Evolutionary conservation across 1,284 basidiomycete genomes (phyloP), one percentile per base, ranked within the genome.

Genomic region (Fomitopsis palustris): DNA sequence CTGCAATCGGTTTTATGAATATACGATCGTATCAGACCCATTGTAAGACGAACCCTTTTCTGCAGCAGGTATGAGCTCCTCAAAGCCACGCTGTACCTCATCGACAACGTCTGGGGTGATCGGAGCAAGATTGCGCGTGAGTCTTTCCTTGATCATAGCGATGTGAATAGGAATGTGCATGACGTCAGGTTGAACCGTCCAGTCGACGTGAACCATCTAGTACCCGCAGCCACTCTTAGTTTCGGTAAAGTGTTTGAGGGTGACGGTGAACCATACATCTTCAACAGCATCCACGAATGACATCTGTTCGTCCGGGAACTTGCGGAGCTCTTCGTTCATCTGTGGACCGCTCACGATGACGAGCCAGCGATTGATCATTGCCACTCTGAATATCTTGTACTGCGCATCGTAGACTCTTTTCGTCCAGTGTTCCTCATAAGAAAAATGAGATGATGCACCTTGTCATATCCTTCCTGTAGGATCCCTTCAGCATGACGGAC

Each of bases 341-440:
- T 64, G 61, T 27, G 59, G 61, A n/a, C 67, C 66, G 9, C 56
- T 65, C 21, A 67, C 61, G 4, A 74, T 53, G n/a, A 75, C 67
- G 9, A 71, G 56, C 71, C 72, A 74, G 19, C 62, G 60, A n/a
- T 75, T 72, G 37, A 74, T 61, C 63, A 74, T 69, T 0, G 79
- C 69, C 12, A 80, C 65, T 63, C 73, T 76, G 65, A 76, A 65
- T n/a, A 62, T 59, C 14, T 55, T 53, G 41, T 62, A 64, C 65
- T 66, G 39, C 23, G 16, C 9, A 23, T 10, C 9, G 25, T 29
- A 54, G 17, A 42, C 14, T 25, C 7, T 33, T 31, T 49, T 0
- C 39, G 10, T 8, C 23, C 16, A 16, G 2, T 7, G 3, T n/a
- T 0, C 35, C 10, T 53, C n/a, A 23, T 39, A 43, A n/a, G 19